phyloP scores from a whole-genome alignment of 805 yeast genomes.

The Wickerhamomyces hampshirensis region DNA sequence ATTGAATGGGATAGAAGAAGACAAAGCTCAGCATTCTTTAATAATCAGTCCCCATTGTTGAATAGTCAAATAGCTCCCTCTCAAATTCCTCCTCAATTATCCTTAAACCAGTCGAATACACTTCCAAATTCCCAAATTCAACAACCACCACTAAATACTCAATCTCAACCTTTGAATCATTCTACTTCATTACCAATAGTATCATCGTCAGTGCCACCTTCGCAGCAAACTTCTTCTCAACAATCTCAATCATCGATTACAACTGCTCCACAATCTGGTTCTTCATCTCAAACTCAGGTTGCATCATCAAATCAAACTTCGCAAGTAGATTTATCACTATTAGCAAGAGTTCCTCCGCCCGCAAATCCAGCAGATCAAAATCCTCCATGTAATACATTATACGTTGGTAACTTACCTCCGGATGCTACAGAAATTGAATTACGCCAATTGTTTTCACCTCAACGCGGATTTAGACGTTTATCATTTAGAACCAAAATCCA shows the following conservation, averaged over 20 bases:
- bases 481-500: constrained; percentile 78
- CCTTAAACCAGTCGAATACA: constrained; percentile 10
- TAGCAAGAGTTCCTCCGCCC: constrained; percentile 83
- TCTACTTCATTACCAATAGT: constrained; percentile 2
- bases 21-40: constrained; percentile 50
- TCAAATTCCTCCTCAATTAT: constrained; percentile 21
- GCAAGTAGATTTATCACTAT: constrained; percentile 59
- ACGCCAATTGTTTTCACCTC: constrained; percentile 79
- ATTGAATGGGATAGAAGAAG: constrained; percentile 49
- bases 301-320: constrained; percentile 21
- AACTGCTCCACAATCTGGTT: constrained; percentile 8
- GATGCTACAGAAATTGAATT: constrained; percentile 94
- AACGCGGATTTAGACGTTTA: constrained; percentile 87
- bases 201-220: constrained; percentile 5
- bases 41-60: constrained; percentile 23
- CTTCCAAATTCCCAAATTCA: constrained; percentile 11
- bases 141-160: constrained; percentile 1
- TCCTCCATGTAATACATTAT: constrained; percentile 96
- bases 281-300: constrained; percentile 3
- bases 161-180: constrained; percentile 2
- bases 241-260: constrained; percentile 6
- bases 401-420: constrained; percentile 96
- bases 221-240: constrained; percentile 5
- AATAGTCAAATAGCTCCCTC: constrained; percentile 18
- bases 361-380: constrained; percentile 99